Evolutionary conservation across 768 basidiomycete species (phyloP).

Genomic region (Calocera viscosa): DNA sequence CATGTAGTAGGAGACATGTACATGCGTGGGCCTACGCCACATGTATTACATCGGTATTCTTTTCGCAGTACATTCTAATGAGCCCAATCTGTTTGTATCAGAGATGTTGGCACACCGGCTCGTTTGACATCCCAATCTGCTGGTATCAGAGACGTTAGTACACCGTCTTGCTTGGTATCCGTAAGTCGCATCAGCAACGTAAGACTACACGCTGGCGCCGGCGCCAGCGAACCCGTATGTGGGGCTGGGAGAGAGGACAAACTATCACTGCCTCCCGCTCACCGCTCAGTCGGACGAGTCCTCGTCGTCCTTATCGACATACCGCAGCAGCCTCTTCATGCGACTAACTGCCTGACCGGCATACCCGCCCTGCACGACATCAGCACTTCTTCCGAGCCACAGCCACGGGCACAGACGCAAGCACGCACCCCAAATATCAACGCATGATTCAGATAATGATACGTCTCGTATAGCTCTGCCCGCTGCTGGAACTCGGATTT

Average conservation of each 20-base stretch:
- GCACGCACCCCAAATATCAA: constrained; percentile 64
- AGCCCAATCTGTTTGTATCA: background rate
- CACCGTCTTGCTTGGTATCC: background rate
- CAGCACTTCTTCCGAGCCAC: background rate
- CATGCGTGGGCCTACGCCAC: background rate
- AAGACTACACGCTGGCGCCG: too few species aligned
- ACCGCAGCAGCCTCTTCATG: constrained; percentile 12
- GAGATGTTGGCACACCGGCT: background rate
- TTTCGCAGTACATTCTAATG: background rate
- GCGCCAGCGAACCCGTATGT: too few species aligned
- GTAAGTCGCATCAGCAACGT: too few species aligned
- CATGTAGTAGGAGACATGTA: background rate
- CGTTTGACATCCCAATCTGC: background rate
- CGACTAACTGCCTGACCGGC: constrained; percentile 9
- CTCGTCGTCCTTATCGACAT: background rate
- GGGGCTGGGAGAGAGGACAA: too few species aligned
- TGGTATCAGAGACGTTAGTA: background rate
- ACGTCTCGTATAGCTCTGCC: constrained; percentile 59
- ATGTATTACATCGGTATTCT: background rate
- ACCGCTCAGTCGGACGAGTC: background rate
- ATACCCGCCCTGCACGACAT: background rate
- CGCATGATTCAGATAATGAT: constrained; percentile 74
- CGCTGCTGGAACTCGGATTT: constrained; percentile 51
- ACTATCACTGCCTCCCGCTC: background rate
- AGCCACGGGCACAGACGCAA: too few species aligned